phyloP scores from a whole-genome alignment of 257 asterid genomes.

The Solanum lycopersicoides region DNA sequence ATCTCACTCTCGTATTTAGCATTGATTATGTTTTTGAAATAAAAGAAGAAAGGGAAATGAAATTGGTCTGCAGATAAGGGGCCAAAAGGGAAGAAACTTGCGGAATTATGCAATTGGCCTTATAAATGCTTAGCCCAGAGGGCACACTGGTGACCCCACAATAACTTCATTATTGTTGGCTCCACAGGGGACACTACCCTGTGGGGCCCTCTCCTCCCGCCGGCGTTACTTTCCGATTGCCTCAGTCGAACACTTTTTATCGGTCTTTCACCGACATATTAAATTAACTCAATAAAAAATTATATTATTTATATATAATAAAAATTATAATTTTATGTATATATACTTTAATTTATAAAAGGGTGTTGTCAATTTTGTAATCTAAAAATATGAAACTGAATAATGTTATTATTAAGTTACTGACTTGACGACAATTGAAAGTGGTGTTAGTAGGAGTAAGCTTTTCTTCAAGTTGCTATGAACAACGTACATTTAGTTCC shows the following conservation, averaged over 20 bases:
- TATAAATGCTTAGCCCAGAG: conserved; percentile 2
- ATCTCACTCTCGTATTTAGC: too few relatives aligned
- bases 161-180: conserved; percentile 8
- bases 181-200: conserved; percentile 10
- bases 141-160: conserved; percentile 28
- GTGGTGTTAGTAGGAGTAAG: background rate
- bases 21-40: background rate
- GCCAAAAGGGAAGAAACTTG: background rate
- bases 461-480: background rate
- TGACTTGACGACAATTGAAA: background rate
- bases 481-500: background rate
- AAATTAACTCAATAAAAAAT: too few relatives aligned
- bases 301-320: too few relatives aligned
- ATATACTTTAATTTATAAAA: background rate
- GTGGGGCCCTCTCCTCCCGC: conserved; percentile 1
- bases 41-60: background rate
- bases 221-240: background rate
- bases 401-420: background rate
- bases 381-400: background rate
- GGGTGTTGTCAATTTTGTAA: background rate
- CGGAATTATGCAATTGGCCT: background rate
- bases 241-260: background rate
- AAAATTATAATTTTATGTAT: too few relatives aligned
- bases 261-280: background rate
- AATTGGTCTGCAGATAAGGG: background rate